phyloP scores from a whole-genome alignment of 1,284 basidiomycete species.

The Afroboletus lepidellus region DNA sequence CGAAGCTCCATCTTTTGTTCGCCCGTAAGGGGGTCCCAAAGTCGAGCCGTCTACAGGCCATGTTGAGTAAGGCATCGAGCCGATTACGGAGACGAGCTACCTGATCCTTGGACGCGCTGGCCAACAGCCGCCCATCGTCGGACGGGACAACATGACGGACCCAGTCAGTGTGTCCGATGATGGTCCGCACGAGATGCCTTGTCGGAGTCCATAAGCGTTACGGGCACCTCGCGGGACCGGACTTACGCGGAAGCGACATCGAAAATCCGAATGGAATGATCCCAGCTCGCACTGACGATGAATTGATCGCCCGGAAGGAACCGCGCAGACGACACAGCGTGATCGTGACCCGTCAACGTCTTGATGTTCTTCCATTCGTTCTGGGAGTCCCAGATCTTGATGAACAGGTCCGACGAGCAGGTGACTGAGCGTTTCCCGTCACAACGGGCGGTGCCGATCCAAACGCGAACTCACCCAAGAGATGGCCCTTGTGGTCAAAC shows the following conservation, averaged over 20 bases:
- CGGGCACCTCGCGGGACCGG: neutral
- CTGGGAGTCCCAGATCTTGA: conserved; percentile 89
- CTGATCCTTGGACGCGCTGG: conserved; percentile 85
- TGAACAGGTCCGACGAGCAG: conserved; percentile 85
- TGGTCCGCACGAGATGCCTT: conserved; percentile 61
- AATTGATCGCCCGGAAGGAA: conserved; percentile 85
- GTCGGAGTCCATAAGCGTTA: conserved; percentile 14
- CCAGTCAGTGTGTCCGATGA: conserved; percentile 60
- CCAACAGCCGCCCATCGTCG: conserved; percentile 72
- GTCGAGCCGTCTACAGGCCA: conserved; percentile 64
- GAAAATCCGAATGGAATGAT: conserved; percentile 84
- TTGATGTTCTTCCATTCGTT: conserved; percentile 89
- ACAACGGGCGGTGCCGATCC: neutral
- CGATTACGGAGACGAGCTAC: conserved; percentile 39
- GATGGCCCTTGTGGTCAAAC: conserved; percentile 81
- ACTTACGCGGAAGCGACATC: conserved; percentile 80
- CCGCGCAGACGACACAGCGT: conserved; percentile 81
- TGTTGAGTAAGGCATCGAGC: conserved; percentile 3
- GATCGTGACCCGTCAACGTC: conserved; percentile 88
- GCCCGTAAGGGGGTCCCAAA: conserved; percentile 78
- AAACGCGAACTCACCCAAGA: conserved; percentile 60
- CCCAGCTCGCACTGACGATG: conserved; percentile 83
- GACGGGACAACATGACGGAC: conserved; percentile 66
- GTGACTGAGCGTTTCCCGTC: conserved; percentile 53
- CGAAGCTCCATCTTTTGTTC: conserved; percentile 81